Conservation (phyloP, 2,329 filamentous ascomycete genomes). For the Fusarium pininemorale region DNA sequence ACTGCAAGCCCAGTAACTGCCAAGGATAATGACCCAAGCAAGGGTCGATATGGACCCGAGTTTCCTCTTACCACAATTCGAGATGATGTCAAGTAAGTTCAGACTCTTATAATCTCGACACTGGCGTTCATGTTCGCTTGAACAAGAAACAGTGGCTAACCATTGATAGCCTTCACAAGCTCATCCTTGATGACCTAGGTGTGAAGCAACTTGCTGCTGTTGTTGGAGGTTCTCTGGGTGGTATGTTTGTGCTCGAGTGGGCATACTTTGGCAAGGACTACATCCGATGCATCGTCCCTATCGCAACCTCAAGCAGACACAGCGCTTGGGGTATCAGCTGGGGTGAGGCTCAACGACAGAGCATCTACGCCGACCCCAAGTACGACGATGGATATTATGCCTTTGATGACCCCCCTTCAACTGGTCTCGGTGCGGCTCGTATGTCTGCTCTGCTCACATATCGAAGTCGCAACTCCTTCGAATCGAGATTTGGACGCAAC, state of each 20-base stretch:
- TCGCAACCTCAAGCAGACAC: slow-evolving; percentile 84
- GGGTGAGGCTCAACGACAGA: slow-evolving; percentile 88
- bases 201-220: slow-evolving; percentile 81
- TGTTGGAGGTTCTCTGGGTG: slow-evolving; percentile 85
- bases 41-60: slow-evolving; percentile 89
- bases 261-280: slow-evolving; percentile 90
- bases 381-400: slow-evolving; percentile 97
- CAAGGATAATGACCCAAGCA: slow-evolving; percentile 79
- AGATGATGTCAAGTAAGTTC: slow-evolving; percentile 87
- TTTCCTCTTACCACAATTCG: slow-evolving; percentile 95
- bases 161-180: slow-evolving; percentile 72
- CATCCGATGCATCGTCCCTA: slow-evolving; percentile 81
- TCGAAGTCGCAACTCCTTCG: slow-evolving; percentile 95
- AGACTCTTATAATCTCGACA: neutral
- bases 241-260: slow-evolving; percentile 92
- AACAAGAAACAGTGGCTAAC: slow-evolving; percentile 21
- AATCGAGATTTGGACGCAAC: slow-evolving; percentile 93
- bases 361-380: slow-evolving; percentile 97
- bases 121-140: neutral
- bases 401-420: slow-evolving; percentile 84
- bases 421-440: slow-evolving; percentile 90
- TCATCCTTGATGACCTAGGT: slow-evolving; percentile 82
- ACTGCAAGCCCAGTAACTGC: slow-evolving; percentile 89
- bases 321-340: slow-evolving; percentile 92
- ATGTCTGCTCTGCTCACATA: slow-evolving; percentile 98